Conservation (phyloP, 495 filamentous ascomycete genomes). For the Annulohypoxylon stygium region DNA sequence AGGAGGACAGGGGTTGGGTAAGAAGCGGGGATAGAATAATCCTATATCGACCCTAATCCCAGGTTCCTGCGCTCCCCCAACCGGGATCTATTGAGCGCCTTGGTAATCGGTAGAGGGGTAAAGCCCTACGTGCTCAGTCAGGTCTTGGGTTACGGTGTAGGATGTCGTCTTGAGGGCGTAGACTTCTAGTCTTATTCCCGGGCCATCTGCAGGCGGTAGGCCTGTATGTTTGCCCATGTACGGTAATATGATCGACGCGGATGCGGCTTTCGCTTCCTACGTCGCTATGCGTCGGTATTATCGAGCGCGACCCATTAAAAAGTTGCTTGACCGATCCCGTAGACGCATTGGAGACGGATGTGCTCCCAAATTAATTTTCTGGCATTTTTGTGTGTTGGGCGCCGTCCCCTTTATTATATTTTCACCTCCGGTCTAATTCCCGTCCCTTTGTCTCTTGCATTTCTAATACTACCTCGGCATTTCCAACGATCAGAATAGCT, state of each 20-base stretch:
- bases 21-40: constrained; percentile 19
- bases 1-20: not conserved
- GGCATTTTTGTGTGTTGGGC: not conserved
- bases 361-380: constrained; percentile 21
- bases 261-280: constrained; percentile 36
- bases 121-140: not conserved
- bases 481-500: not conserved
- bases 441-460: not conserved
- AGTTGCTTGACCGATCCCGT: constrained; percentile 24
- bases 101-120: not conserved
- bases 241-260: constrained; percentile 36
- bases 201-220: not conserved
- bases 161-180: constrained; percentile 4
- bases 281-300: constrained; percentile 43
- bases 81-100: not conserved
- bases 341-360: constrained; percentile 12
- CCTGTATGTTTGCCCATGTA: constrained; percentile 7
- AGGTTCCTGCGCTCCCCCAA: not conserved
- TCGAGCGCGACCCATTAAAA: constrained; percentile 35
- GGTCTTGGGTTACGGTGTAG: constrained; percentile 1
- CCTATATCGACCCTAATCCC: not conserved
- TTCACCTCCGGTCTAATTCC: not conserved
- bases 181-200: constrained; percentile 13
- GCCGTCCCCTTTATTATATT: constrained; percentile 4
- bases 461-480: not conserved